Percentiles rank a stretch among this genome's conserved stretches.
phyloP scores from a whole-genome alignment of 371 early-diverging fungal species.

The Syncephalastrum contaminatum region DNA sequence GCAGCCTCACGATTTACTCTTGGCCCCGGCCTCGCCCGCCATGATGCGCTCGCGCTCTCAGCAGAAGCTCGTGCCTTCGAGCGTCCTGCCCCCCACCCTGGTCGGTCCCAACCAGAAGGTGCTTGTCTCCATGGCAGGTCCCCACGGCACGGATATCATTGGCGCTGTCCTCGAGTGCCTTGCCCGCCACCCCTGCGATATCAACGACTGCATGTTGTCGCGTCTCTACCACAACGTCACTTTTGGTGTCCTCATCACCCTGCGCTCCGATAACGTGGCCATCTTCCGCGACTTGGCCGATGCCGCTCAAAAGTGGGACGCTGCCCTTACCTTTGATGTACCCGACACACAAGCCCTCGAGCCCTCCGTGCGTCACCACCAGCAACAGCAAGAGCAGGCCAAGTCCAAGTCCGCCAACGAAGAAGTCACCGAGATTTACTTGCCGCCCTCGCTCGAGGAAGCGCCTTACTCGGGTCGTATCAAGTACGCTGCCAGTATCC shows the following conservation, averaged over 20 bases:
- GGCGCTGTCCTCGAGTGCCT: conserved; percentile 75
- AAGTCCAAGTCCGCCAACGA: conserved; percentile 31
- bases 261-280: conserved; percentile 67
- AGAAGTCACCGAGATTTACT: conserved; percentile 30
- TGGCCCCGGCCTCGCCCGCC: conserved; percentile 13
- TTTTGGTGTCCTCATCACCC: conserved; percentile 76
- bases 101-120: conserved; percentile 62
- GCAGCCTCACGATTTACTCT: neutral
- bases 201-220: conserved; percentile 82
- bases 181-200: conserved; percentile 65
- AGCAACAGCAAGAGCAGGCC: conserved; percentile 15
- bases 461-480: conserved; percentile 79
- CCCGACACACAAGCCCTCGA: conserved; percentile 69
- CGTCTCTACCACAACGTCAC: conserved; percentile 87
- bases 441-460: conserved; percentile 69
- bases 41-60: conserved; percentile 30
- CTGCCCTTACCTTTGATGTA: conserved; percentile 74
- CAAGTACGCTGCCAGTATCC: conserved; percentile 81
- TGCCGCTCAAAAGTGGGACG: conserved; percentile 82
- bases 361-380: conserved; percentile 36
- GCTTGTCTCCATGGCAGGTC: conserved; percentile 75
- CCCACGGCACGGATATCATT: conserved; percentile 88
- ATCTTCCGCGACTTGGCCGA: conserved; percentile 75
- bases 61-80: conserved; percentile 21
- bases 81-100: conserved; percentile 39